Evolutionary conservation across 1,139 yeast genomes (phyloP).

Genomic region (Candida neerlandica): DNA sequence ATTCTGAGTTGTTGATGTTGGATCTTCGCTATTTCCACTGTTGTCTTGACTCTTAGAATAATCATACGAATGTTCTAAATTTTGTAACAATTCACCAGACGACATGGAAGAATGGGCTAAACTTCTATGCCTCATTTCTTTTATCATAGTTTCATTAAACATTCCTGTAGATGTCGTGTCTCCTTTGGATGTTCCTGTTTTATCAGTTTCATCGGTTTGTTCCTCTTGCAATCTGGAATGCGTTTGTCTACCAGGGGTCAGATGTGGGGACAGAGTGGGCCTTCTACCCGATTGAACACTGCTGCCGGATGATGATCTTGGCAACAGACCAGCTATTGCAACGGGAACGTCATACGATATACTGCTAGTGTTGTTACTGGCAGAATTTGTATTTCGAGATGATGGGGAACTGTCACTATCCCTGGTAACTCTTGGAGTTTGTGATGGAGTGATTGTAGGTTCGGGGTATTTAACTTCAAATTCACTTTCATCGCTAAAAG

Average conservation of each 20-base stretch:
- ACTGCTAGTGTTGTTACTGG: slow-evolving; percentile 1
- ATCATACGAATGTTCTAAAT: slow-evolving; percentile 24
- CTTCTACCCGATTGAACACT: not conserved
- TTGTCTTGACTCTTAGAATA: slow-evolving; percentile 9
- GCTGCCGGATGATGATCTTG: slow-evolving; percentile 6
- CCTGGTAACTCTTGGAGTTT: slow-evolving; percentile 11
- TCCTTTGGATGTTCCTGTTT: not conserved
- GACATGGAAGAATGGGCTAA: slow-evolving; percentile 29
- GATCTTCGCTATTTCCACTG: slow-evolving; percentile 8
- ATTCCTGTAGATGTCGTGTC: slow-evolving; percentile 6
- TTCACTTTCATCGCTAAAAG: slow-evolving; percentile 20
- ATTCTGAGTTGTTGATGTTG: not conserved
- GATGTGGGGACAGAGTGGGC: not conserved
- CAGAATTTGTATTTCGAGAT: slow-evolving; percentile 2
- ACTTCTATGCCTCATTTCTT: slow-evolving; percentile 15
- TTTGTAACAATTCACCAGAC: slow-evolving; percentile 40
- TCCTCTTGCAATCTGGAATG: slow-evolving; percentile 5
- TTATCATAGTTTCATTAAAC: slow-evolving; percentile 15
- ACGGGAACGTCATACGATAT: slow-evolving; percentile 8
- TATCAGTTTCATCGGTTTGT: slow-evolving; percentile 5
- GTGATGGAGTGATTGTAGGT: slow-evolving; percentile 16
- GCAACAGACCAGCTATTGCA: slow-evolving; percentile 15
- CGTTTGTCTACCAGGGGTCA: not conserved
- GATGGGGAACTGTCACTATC: slow-evolving; percentile 7
- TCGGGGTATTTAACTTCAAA: slow-evolving; percentile 15